Evolutionary conservation across 441 rosid species (phyloP).

Genomic region (Gossypium lobatum): DNA sequence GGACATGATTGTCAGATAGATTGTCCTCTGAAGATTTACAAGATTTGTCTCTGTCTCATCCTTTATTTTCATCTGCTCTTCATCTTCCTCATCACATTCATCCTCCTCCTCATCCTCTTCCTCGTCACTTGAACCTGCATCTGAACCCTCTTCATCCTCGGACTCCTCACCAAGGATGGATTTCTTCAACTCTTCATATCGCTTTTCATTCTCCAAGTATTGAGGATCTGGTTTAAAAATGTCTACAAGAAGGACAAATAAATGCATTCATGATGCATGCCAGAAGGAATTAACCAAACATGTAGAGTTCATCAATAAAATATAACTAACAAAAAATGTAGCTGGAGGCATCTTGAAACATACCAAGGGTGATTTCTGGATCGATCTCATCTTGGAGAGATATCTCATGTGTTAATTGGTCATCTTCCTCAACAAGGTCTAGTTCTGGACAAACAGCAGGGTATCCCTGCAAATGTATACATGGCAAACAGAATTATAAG

Average conservation of each 20-base stretch:
- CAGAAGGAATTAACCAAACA: constrained; percentile 10
- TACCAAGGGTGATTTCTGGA: constrained; percentile 76
- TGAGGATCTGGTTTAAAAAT: constrained; percentile 74
- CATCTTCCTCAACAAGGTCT: constrained; percentile 82
- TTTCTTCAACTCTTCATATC: constrained; percentile 80
- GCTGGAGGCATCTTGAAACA: constrained; percentile 20
- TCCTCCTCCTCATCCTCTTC: constrained; percentile 49
- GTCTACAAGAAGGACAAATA: constrained; percentile 41
- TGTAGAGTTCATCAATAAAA: not conserved
- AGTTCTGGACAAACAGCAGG: constrained; percentile 87
- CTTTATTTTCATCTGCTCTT: constrained; percentile 61
- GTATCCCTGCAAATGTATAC: constrained; percentile 53
- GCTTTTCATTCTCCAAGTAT: constrained; percentile 72
- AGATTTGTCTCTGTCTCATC: constrained; percentile 96
- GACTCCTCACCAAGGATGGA: constrained; percentile 74
- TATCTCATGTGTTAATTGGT: constrained; percentile 67
- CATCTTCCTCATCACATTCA: constrained; percentile 12
- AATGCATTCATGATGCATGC: not conserved
- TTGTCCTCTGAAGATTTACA: constrained; percentile 85
- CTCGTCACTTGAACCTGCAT: constrained; percentile 48
- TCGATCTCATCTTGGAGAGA: constrained; percentile 61
- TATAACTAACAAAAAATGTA: not conserved
- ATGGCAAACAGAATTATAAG: constrained; percentile 6
- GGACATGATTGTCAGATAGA: constrained; percentile 91
- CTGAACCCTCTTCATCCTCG: constrained; percentile 74